Percentiles rank a stretch among this genome's conserved stretches.
phyloP scores from a whole-genome alignment of 2,329 filamentous ascomycete species.

The Chaetomiaceae sp. region DNA sequence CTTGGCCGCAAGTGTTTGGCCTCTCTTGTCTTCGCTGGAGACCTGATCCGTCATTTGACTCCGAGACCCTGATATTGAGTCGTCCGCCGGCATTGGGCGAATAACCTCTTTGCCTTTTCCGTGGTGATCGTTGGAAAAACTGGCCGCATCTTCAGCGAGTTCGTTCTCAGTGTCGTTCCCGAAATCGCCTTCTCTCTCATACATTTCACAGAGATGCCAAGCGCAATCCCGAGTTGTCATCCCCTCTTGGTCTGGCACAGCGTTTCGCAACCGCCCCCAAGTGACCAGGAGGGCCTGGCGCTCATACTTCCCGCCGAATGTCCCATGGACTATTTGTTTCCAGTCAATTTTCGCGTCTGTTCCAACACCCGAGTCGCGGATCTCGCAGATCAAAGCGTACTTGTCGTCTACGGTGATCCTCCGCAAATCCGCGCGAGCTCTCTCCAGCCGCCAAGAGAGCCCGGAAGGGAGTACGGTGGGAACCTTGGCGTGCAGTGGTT shows the following conservation, averaged over 20 bases:
- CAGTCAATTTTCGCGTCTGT: conserved; percentile 48
- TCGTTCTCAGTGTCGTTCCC: conserved; percentile 6
- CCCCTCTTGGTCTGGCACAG: conserved; percentile 22
- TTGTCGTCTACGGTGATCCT: conserved; percentile 44
- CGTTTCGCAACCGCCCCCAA: conserved; percentile 25
- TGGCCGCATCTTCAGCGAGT: not conserved
- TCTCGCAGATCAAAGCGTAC: conserved; percentile 40
- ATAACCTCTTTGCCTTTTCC: conserved; percentile 1
- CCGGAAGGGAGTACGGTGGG: conserved; percentile 24
- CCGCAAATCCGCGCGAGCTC: conserved; percentile 40
- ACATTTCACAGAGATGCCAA: conserved; percentile 23
- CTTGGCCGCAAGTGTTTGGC: not conserved
- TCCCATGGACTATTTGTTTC: conserved; percentile 26
- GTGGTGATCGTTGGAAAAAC: not conserved
- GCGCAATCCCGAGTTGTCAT: conserved; percentile 24
- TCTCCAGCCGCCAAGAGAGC: conserved; percentile 40
- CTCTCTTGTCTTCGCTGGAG: not conserved
- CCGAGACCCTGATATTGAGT: not conserved
- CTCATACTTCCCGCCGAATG: conserved; percentile 21
- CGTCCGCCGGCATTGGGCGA: not conserved
- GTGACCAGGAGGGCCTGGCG: conserved; percentile 21
- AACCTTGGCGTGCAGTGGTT: conserved; percentile 20
- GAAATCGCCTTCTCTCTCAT: conserved; percentile 23
- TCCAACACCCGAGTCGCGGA: conserved; percentile 39
- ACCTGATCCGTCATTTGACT: not conserved